Percentiles rank a stretch among this genome's conserved stretches.
These are phyloP conservation scores for Mallotus nudiflorus DNA, from an alignment of 345 rosid genomes.

Conservation along the genomic window DNA sequence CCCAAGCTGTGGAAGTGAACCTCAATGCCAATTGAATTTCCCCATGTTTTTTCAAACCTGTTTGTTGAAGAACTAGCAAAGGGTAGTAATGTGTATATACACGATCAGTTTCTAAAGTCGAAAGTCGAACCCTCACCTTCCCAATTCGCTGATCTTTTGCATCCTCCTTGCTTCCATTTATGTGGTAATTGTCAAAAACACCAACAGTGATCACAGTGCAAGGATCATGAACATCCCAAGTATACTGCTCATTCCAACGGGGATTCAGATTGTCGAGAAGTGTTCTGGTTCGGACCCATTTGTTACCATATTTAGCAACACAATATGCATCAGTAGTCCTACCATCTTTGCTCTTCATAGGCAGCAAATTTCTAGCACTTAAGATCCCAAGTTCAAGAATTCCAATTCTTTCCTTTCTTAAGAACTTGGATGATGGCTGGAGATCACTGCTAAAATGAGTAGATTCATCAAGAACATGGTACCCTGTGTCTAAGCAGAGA, in stretches of 20 bases:
- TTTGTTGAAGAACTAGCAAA: conserved; percentile 15
- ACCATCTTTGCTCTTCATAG: conserved; percentile 33
- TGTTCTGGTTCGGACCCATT: conserved; percentile 40
- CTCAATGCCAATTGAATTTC: conserved; percentile 35
- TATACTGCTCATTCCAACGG: conserved; percentile 40
- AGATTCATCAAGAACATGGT: conserved; percentile 38
- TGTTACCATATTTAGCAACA: conserved; percentile 35
- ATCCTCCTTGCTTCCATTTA: conserved; percentile 30
- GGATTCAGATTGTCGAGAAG: conserved; percentile 29
- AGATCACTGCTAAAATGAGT: conserved; percentile 36
- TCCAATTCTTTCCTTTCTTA: conserved; percentile 33
- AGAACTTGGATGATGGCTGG: conserved; percentile 36
- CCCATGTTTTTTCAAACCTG: conserved; percentile 30
- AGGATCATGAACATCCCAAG: conserved; percentile 38
- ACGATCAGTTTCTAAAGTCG: conserved; percentile 29
- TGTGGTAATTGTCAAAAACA: conserved; percentile 35
- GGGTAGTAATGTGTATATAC: conserved; percentile 34
- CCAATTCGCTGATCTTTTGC: conserved; percentile 30
- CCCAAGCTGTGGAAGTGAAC: conserved; percentile 37
- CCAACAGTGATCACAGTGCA: conserved; percentile 38
- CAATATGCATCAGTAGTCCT: conserved; percentile 34
- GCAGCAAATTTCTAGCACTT: conserved; percentile 31
- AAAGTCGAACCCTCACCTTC: conserved; percentile 33
- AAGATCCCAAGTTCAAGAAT: conserved; percentile 35
- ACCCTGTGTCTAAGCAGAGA: conserved; percentile 29